phyloP scores from a whole-genome alignment of 106 monocot species.

The Acorus calamus region DNA sequence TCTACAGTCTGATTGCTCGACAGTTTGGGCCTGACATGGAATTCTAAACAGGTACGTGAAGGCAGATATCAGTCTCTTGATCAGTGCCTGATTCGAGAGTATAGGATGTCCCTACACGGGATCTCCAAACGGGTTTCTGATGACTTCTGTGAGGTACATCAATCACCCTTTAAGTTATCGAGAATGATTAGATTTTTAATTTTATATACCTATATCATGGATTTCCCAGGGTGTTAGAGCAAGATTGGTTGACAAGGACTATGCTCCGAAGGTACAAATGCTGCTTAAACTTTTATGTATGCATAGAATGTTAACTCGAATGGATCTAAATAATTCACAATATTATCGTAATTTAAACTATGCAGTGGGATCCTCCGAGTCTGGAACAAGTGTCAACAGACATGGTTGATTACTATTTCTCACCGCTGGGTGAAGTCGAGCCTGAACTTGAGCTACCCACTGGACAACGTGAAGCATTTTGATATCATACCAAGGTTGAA shows the following conservation, averaged over 20 bases:
- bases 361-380: slow-evolving; percentile 94
- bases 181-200: not conserved
- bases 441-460: slow-evolving; percentile 76
- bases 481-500: slow-evolving; percentile 18
- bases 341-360: not conserved
- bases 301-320: not conserved
- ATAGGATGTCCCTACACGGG: slow-evolving; percentile 80
- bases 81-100: slow-evolving; percentile 84
- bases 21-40: too few relatives aligned
- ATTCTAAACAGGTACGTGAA: slow-evolving; percentile 59
- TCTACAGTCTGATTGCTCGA: not conserved
- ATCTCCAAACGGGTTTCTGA: slow-evolving; percentile 50
- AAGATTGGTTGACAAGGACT: slow-evolving; percentile 64
- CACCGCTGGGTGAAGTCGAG: slow-evolving; percentile 68
- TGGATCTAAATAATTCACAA: not conserved
- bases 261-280: slow-evolving; percentile 64
- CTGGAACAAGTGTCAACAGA: slow-evolving; percentile 63
- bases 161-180: not conserved
- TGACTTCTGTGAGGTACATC: slow-evolving; percentile 75
- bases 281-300: not conserved
- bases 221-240: slow-evolving; percentile 73
- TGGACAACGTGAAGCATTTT: slow-evolving; percentile 69
- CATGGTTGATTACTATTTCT: slow-evolving; percentile 73
- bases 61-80: slow-evolving; percentile 91
- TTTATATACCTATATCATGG: not conserved